Conservation (phyloP, 148 eudicot species). For the Chenopodium album region DNA sequence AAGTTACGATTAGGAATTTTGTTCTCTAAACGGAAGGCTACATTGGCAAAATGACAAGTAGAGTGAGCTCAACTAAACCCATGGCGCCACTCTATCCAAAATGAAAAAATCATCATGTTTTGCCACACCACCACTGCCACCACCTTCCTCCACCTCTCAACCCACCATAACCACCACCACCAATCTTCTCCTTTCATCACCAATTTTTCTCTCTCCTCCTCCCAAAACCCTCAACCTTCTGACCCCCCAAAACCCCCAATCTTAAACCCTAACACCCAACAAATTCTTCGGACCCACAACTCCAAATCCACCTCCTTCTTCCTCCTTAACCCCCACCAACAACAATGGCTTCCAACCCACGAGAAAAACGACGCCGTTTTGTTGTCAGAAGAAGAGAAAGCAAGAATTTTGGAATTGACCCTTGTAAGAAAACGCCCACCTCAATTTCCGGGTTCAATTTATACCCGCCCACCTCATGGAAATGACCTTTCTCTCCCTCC, state of each 20-base stretch:
- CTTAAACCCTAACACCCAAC: conserved; percentile 16
- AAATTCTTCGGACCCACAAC: conserved; percentile 61
- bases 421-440: conserved; percentile 55
- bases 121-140: conserved; percentile 30
- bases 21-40: too few species aligned
- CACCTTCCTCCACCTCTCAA: conserved; percentile 22
- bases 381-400: conserved; percentile 35
- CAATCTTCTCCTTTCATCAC: conserved; percentile 7
- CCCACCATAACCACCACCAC: conserved; percentile 26
- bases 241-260: conserved; percentile 20
- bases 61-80: neutral
- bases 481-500: conserved; percentile 46
- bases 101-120: conserved; percentile 7
- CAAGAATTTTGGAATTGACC: conserved; percentile 54
- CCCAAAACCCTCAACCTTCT: conserved; percentile 25
- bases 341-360: conserved; percentile 6
- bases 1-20: too few species aligned
- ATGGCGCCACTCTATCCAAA: conserved; percentile 27
- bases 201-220: conserved; percentile 26
- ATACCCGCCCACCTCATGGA: conserved; percentile 32
- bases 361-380: conserved; percentile 17
- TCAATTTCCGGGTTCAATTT: conserved; percentile 83
- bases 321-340: conserved; percentile 16
- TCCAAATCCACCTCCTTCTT: conserved; percentile 55
- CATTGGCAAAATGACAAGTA: too few species aligned